A percentile compares a stretch with the other conserved stretches of the same genome.
Conservation (phyloP, 2,329 filamentous ascomycete genomes). For the Pseudodiploospora longispora region DNA sequence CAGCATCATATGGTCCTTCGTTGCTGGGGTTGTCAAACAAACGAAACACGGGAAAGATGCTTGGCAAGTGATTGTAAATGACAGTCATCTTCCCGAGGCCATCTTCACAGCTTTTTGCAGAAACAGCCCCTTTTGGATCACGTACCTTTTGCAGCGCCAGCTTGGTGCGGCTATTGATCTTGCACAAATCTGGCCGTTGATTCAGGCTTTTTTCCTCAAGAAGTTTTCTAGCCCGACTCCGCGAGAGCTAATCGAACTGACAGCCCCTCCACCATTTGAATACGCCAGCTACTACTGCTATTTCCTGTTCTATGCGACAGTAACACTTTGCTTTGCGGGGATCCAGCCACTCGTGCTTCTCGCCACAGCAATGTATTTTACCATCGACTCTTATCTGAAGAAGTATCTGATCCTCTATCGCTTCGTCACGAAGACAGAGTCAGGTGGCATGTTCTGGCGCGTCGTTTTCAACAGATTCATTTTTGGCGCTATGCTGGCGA, state of each 20-base stretch:
- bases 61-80: slow-evolving; percentile 60
- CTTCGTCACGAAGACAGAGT: slow-evolving; percentile 94
- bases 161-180: slow-evolving; percentile 89
- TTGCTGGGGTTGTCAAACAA: slow-evolving; percentile 54
- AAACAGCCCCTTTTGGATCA: slow-evolving; percentile 88
- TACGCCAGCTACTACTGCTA: slow-evolving; percentile 98
- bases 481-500: slow-evolving; percentile 70
- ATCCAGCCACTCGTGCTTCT: slow-evolving; percentile 83
- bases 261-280: slow-evolving; percentile 85
- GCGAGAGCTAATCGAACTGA: slow-evolving; percentile 83
- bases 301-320: slow-evolving; percentile 88
- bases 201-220: slow-evolving; percentile 77
- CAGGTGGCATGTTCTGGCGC: slow-evolving; percentile 87
- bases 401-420: slow-evolving; percentile 94
- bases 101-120: slow-evolving; percentile 70
- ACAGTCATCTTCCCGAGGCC: slow-evolving; percentile 48
- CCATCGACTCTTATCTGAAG: slow-evolving; percentile 79
- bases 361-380: slow-evolving; percentile 83
- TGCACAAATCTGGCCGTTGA: slow-evolving; percentile 75
- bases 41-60: slow-evolving; percentile 50
- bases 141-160: slow-evolving; percentile 86
- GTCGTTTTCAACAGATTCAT: slow-evolving; percentile 88
- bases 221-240: slow-evolving; percentile 84
- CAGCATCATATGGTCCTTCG: slow-evolving; percentile 69
- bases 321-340: slow-evolving; percentile 74